Conservation (phyloP, 176 grass and related monocot species). For the Melocanna baccifera region DNA sequence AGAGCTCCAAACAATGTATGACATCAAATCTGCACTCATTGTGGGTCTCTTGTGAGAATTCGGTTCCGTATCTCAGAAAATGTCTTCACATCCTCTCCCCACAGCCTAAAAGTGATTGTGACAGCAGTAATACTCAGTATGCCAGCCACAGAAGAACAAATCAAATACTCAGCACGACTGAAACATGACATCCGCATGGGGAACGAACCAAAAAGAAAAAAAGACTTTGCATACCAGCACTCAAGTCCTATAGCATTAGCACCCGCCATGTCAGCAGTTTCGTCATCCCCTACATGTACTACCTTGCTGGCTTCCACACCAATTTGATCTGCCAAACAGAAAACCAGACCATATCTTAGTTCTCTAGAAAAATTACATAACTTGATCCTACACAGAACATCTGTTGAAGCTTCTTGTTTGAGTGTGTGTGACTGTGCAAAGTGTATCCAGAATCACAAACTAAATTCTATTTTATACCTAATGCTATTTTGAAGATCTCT, state of each 20-base stretch:
- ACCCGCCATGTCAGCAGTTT: conserved; percentile 63
- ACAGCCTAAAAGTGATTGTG: conserved; percentile 51
- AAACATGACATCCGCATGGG: not conserved
- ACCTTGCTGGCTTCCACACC: conserved; percentile 49
- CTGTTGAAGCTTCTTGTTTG: not conserved
- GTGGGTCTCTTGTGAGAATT: conserved; percentile 29
- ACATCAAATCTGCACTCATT: not conserved
- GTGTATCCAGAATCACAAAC: not conserved
- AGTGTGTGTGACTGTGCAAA: not conserved
- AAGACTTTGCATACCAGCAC: conserved; percentile 59
- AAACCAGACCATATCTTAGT: not conserved
- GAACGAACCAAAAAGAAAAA: not conserved
- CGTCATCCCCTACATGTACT: conserved; percentile 86
- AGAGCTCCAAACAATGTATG: not conserved
- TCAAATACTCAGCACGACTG: not conserved
- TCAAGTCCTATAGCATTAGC: conserved; percentile 73
- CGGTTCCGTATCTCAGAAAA: conserved; percentile 47
- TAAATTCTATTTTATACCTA: conserved; percentile 45
- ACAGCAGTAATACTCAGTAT: not conserved
- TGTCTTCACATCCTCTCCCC: conserved; percentile 72
- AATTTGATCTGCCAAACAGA: conserved; percentile 63
- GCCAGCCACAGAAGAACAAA: not conserved
- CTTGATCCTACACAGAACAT: not conserved
- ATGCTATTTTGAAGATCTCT: conserved; percentile 84
- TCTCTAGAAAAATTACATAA: not conserved